Conservation (phyloP, 192 early-diverging fungal genomes). For the Phycomyces blakesleeanus region DNA sequence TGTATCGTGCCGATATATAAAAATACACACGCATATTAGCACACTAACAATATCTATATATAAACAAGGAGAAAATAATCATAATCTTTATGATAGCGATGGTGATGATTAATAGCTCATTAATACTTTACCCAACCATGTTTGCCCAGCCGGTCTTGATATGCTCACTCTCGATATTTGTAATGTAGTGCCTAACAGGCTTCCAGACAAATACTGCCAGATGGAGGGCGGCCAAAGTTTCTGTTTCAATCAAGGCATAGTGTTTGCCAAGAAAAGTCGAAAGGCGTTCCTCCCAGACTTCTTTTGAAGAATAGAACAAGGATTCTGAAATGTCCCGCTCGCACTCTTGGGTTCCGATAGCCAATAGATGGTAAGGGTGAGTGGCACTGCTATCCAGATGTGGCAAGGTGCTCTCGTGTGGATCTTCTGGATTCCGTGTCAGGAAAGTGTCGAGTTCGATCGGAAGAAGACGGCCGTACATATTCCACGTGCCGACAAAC, state of each 20-base stretch:
- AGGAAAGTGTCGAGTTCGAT: conserved; percentile 39
- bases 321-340: conserved; percentile 51
- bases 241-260: conserved; percentile 44
- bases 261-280: conserved; percentile 33
- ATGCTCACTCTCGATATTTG: conserved; percentile 18
- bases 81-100: too few relatives aligned
- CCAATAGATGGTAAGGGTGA: conserved; percentile 49
- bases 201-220: conserved; percentile 46
- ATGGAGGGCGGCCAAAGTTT: conserved; percentile 52
- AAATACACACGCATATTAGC: too few relatives aligned
- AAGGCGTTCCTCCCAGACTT: conserved; percentile 41
- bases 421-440: conserved; percentile 9
- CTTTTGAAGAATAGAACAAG: conserved; percentile 48
- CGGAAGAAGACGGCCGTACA: conserved; percentile 41
- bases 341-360: conserved; percentile 55
- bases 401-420: neutral
- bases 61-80: too few relatives aligned
- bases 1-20: too few relatives aligned
- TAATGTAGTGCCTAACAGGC: conserved; percentile 37
- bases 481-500: conserved; percentile 58
- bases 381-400: conserved; percentile 5
- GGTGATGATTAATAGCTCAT: too few relatives aligned
- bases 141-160: conserved; percentile 33
- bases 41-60: too few relatives aligned
- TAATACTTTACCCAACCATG: conserved; percentile 34